phyloP scores from a whole-genome alignment of 2,329 filamentous ascomycete genomes.

The Neofusicoccum kwambonambiense region DNA sequence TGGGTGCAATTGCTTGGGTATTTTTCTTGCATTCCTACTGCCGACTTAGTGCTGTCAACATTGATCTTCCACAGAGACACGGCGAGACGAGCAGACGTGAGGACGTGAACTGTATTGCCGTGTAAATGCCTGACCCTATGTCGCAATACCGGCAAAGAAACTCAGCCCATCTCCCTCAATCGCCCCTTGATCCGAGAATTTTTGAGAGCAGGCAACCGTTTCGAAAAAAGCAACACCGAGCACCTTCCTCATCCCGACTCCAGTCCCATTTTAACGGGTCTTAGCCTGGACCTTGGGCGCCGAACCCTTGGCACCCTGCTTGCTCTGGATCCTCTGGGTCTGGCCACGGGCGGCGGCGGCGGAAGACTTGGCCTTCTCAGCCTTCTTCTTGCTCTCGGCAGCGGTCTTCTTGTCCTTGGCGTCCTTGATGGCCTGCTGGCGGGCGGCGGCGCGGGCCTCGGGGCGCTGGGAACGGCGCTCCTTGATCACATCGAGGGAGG shows the following conservation, averaged over 20 bases:
- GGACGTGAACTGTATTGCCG: slow-evolving; percentile 19
- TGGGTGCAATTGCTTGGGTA: background rate
- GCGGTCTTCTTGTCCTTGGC: slow-evolving; percentile 98
- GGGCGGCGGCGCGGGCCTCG: slow-evolving; percentile 90
- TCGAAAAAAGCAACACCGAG: slow-evolving; percentile 19
- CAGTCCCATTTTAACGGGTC: slow-evolving; percentile 66
- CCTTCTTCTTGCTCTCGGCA: slow-evolving; percentile 90
- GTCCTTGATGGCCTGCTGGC: slow-evolving; percentile 87
- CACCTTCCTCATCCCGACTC: slow-evolving; percentile 14
- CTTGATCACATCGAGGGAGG: slow-evolving; percentile 99
- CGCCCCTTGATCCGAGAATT: slow-evolving; percentile 14
- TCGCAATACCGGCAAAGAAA: slow-evolving; percentile 18
- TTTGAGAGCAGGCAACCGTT: slow-evolving; percentile 18
- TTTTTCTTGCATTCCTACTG: slow-evolving; percentile 1
- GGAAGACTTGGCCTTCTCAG: slow-evolving; percentile 96
- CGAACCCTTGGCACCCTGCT: slow-evolving; percentile 95
- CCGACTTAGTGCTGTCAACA: background rate
- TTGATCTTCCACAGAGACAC: background rate
- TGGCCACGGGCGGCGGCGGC: slow-evolving; percentile 73
- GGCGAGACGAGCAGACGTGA: slow-evolving; percentile 9
- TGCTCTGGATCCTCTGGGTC: slow-evolving; percentile 79
- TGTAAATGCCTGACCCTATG: slow-evolving; percentile 19
- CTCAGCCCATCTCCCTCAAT: slow-evolving; percentile 13
- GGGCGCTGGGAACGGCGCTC: slow-evolving; percentile 94
- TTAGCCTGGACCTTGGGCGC: slow-evolving; percentile 81